Percentiles rank a stretch among this genome's conserved stretches.
phyloP scores from a whole-genome alignment of 2,329 filamentous ascomycete genomes.

The Fusarium protoensiforme region DNA sequence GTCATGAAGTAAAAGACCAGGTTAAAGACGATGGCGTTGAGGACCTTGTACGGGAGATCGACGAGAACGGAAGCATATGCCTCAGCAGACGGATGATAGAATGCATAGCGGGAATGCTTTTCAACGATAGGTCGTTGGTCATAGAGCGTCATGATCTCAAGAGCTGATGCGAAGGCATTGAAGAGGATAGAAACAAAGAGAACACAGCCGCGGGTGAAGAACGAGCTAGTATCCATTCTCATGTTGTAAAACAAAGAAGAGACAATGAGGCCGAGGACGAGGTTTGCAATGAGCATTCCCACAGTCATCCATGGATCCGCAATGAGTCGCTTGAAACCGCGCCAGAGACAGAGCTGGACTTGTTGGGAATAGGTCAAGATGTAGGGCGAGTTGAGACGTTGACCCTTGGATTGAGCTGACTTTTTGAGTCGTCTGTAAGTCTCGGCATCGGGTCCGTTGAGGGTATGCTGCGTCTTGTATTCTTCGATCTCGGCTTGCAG shows the following conservation, averaged over 20 bases:
- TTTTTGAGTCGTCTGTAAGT: constrained; percentile 21
- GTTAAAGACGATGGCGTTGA: constrained; percentile 52
- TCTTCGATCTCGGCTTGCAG: constrained; percentile 46
- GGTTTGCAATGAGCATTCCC: constrained; percentile 22
- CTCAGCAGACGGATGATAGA: constrained; percentile 46
- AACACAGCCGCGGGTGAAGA: constrained; percentile 15
- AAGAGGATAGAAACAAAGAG: constrained; percentile 32
- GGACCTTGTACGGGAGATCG: constrained; percentile 55
- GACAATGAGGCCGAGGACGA: constrained; percentile 26
- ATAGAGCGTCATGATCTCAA: constrained; percentile 39
- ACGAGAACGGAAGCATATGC: constrained; percentile 47
- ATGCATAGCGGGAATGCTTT: constrained; percentile 47
- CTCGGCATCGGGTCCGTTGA: constrained; percentile 32
- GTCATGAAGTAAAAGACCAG: constrained; percentile 61
- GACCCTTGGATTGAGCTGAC: constrained; percentile 25
- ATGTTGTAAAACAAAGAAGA: constrained; percentile 31
- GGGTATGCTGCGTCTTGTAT: constrained; percentile 32
- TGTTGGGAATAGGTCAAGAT: constrained; percentile 15
- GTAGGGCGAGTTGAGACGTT: constrained; percentile 20
- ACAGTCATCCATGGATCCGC: constrained; percentile 12
- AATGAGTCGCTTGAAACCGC: constrained; percentile 10
- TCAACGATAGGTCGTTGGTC: constrained; percentile 46
- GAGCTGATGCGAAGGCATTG: constrained; percentile 30
- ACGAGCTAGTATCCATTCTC: neutral
- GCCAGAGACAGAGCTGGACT: constrained; percentile 16